phyloP scores from a whole-genome alignment of 75 land plant genomes.

The Picea glauca region DNA sequence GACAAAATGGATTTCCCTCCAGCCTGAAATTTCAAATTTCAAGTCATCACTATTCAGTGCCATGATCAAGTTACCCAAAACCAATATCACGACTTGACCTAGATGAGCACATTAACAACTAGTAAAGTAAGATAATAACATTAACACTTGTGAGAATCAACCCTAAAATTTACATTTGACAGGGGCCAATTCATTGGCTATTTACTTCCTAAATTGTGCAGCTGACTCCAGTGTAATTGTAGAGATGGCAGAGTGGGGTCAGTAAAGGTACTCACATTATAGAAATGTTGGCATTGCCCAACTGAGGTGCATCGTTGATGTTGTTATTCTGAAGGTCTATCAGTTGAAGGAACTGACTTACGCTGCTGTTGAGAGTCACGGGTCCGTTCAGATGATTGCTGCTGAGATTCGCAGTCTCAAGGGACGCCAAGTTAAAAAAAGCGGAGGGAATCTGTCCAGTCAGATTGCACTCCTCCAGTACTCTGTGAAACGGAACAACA shows the following conservation, averaged over 20 bases:
- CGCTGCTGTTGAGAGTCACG: constrained; percentile 25
- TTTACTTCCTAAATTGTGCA: too few relatives aligned
- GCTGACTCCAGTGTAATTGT: too few relatives aligned
- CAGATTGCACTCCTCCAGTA: constrained; percentile 6
- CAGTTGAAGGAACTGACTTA: constrained; percentile 28
- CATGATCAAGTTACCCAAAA: too few relatives aligned
- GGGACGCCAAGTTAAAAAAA: constrained; percentile 2
- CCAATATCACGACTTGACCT: too few relatives aligned
- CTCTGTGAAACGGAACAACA: not conserved
- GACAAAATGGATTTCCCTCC: too few relatives aligned
- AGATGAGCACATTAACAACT: too few relatives aligned
- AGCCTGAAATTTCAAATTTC: too few relatives aligned
- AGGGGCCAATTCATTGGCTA: too few relatives aligned
- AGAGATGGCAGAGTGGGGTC: too few relatives aligned
- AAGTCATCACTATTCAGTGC: too few relatives aligned
- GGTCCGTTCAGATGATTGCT: constrained; percentile 46
- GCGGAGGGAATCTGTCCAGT: not conserved
- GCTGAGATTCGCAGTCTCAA: constrained; percentile 32
- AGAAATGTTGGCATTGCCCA: constrained; percentile 14
- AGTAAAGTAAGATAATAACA: not conserved
- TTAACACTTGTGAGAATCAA: too few relatives aligned
- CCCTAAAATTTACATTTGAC: too few relatives aligned
- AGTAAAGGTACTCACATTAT: constrained; percentile 33
- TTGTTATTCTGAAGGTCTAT: constrained; percentile 49
- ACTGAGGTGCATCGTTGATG: constrained; percentile 17